Base-by-base conservation (phyloP, 352 stramenopile species). In the Phytophthora pluvialis region DNA sequence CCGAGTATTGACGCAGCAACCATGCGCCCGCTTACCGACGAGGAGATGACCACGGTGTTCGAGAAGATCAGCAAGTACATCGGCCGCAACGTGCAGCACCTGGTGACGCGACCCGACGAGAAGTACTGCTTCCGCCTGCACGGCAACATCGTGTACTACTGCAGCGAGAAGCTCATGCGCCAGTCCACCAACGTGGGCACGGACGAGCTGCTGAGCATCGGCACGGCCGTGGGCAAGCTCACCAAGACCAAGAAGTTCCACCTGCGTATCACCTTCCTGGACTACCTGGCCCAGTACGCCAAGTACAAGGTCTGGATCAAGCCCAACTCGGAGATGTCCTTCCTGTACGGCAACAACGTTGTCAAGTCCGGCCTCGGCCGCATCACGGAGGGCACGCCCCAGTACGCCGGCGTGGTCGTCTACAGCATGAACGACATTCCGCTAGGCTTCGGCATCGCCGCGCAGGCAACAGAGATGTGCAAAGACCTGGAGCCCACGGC, bases 291-390 rank as follows among this genome's bases (percentile, higher is more conserved):
- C 38, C 95, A 99, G 75, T 99, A 99, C 78, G 96, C 97, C 58
- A 98, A 99, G 86, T 98, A 99, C 91, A 99, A 99, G 78, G 98
- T 99, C 28, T 99, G 98, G 98, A 97, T 99, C 50, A 99, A 99
- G 83, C 94, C 97, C 26, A 98, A 97, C 77, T 97, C 97, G 62
- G 98, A 99, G 86, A 99, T 99, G 97, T 97, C 88, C 12, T 99
- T 99, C 82, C 77, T 99, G 25, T 99, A 99, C 73, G 98, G 98
- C 62, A 99, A 99, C 81, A 97, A 99, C 80, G 90, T 99, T 11
- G 92, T 98, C 60, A 99, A 99, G 84, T 97, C 90, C 28, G 97
- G 97, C 53, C 83, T 99, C 29, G 97, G 91, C 28, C 85, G 97
- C 45, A 99, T 99, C 81, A 99, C 97, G 31, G 98, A 99, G 64